Conservation (phyloP, 176 grass and related monocot species). For the Carex kokanica region DNA sequence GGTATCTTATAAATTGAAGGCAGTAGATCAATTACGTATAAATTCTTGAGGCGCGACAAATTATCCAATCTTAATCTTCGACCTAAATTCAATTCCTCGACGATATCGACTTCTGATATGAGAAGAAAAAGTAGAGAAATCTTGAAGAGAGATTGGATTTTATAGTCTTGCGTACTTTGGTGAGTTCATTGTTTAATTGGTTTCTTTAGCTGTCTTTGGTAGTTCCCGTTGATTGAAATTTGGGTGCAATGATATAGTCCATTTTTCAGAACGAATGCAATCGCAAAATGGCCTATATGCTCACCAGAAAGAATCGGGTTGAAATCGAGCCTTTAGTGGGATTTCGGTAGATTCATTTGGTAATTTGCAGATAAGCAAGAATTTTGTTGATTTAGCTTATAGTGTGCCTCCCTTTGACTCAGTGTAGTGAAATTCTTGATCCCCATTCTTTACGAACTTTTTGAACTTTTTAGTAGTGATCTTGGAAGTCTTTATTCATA, state of each 20-base stretch:
- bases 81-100: conserved; percentile 24
- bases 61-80: background rate
- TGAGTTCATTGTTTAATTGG: conserved; percentile 1
- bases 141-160: background rate
- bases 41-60: conserved; percentile 6
- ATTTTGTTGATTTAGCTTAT: conserved; percentile 1
- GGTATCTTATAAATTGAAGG: background rate
- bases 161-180: background rate
- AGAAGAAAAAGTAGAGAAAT: conserved; percentile 10
- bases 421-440: background rate
- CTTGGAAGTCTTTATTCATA: background rate
- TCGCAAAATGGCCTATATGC: background rate
- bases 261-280: background rate
- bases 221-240: conserved; percentile 1
- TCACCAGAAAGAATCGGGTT: background rate
- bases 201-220: background rate
- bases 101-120: conserved; percentile 16
- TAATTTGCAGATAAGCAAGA: conserved; percentile 1
- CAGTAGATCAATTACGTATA: conserved; percentile 22
- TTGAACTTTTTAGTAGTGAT: background rate
- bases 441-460: background rate
- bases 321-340: background rate
- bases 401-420: background rate
- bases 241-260: background rate
- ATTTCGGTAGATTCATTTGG: background rate